Conservation (phyloP, 2,329 filamentous ascomycete species). For the Aaosphaeria pasadenensis region DNA sequence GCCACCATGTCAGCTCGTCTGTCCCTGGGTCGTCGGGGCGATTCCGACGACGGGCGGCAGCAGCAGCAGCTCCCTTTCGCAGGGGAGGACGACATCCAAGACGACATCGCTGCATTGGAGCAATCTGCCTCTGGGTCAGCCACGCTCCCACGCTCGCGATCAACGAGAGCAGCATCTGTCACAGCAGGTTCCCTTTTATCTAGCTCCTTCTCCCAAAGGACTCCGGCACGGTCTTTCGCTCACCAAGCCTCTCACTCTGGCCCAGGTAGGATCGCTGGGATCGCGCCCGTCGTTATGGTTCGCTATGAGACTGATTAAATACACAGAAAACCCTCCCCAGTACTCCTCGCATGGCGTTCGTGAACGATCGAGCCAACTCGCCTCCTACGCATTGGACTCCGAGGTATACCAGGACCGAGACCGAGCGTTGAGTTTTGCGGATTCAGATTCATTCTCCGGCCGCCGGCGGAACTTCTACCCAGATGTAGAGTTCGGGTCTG, state of each 20-base stretch:
- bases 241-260: constrained; percentile 62
- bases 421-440: constrained; percentile 21
- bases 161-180: constrained; percentile 23
- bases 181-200: constrained; percentile 18
- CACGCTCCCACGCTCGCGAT: constrained; percentile 22
- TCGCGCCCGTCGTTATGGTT: background rate
- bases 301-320: constrained; percentile 10
- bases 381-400: constrained; percentile 67
- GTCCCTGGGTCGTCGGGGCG: constrained; percentile 11
- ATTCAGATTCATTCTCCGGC: constrained; percentile 17
- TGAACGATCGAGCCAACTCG: constrained; percentile 83
- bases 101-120: constrained; percentile 17
- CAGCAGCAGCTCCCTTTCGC: constrained; percentile 30
- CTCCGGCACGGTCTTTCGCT: constrained; percentile 70
- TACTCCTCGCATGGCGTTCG: constrained; percentile 75
- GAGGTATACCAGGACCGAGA: constrained; percentile 28
- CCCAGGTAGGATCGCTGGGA: constrained; percentile 46
- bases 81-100: constrained; percentile 24
- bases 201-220: constrained; percentile 38
- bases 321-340: constrained; percentile 63
- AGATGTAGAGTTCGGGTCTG: constrained; percentile 15
- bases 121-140: constrained; percentile 16
- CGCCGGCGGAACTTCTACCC: constrained; percentile 6
- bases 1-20: constrained; percentile 19
- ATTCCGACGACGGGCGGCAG: constrained; percentile 10